These are phyloP conservation scores for Jackrogersella minutella DNA, from an alignment of 495 filamentous ascomycete species.

Conservation along the genomic window DNA sequence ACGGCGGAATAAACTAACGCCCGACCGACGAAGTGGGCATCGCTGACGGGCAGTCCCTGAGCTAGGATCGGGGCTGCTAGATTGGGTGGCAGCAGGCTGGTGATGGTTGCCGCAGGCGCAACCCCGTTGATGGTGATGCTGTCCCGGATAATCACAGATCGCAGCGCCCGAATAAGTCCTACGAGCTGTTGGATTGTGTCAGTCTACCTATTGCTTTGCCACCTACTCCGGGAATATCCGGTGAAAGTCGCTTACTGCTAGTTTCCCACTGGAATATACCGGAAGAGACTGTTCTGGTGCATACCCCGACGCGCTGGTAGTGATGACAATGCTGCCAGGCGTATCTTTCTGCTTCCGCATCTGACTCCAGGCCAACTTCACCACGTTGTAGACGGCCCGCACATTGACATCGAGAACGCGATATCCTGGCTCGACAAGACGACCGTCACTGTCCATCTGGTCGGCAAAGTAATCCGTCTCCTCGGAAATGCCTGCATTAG, in stretches of 20 bases:
- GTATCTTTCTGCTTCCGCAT: background rate
- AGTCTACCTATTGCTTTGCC: no score
- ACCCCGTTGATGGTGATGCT: background rate
- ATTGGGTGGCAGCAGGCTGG: background rate
- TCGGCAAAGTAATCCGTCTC: background rate
- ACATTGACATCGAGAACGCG: background rate
- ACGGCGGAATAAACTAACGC: background rate
- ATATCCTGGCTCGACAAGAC: background rate
- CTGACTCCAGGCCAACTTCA: background rate
- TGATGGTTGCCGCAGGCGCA: background rate
- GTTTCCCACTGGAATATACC: background rate
- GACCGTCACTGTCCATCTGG: background rate
- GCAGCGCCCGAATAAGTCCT: background rate
- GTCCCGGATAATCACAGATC: background rate
- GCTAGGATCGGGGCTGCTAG: background rate
- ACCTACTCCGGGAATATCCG: no score
- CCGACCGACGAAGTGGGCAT: background rate
- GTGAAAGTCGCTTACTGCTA: no score
- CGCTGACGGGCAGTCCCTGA: background rate
- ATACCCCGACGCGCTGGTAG: background rate
- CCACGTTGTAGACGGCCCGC: background rate
- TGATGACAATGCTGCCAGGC: background rate
- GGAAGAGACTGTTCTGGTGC: background rate
- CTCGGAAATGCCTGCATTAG: background rate
- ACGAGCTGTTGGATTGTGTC: no score